phyloP scores from a whole-genome alignment of 2,329 filamentous ascomycete genomes.

The Colletotrichum eremochloae region DNA sequence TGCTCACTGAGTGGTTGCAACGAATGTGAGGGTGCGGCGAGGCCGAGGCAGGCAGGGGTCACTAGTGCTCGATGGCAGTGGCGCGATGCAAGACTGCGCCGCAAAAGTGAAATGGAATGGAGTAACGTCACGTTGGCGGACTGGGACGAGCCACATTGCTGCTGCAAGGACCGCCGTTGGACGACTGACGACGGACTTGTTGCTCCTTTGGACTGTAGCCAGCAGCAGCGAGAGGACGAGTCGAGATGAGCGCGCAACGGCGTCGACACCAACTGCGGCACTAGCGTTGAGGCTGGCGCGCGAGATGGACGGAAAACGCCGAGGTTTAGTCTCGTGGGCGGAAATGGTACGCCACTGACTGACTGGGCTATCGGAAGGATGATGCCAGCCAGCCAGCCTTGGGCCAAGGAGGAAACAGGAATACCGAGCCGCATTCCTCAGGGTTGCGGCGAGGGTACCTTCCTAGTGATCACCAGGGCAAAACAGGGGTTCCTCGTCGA shows the following conservation, averaged over 20 bases:
- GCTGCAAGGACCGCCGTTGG: conserved; percentile 2
- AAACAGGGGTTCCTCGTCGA: background rate
- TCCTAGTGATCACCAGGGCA: no score
- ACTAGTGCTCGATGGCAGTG: conserved; percentile 24
- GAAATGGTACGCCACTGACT: background rate
- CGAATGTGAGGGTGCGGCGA: conserved; percentile 27
- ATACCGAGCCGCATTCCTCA: background rate
- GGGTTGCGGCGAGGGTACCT: background rate
- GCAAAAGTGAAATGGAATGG: conserved; percentile 8
- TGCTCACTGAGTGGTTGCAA: background rate
- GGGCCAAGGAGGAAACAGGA: background rate
- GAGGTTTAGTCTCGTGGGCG: background rate
- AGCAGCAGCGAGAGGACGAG: background rate
- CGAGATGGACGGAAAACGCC: background rate
- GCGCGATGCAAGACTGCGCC: conserved; percentile 7
- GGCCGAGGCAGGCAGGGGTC: conserved; percentile 23
- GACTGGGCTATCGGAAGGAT: no score
- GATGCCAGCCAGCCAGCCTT: background rate
- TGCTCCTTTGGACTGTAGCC: conserved; percentile 14
- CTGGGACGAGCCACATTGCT: background rate
- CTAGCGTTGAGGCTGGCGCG: background rate
- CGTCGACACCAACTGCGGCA: background rate
- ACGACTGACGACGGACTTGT: background rate
- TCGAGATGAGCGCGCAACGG: conserved; percentile 10
- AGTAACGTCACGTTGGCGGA: background rate